Base-by-base conservation (phyloP, 2,329 filamentous ascomycete species). In the Penicillium sclerotigenum region DNA sequence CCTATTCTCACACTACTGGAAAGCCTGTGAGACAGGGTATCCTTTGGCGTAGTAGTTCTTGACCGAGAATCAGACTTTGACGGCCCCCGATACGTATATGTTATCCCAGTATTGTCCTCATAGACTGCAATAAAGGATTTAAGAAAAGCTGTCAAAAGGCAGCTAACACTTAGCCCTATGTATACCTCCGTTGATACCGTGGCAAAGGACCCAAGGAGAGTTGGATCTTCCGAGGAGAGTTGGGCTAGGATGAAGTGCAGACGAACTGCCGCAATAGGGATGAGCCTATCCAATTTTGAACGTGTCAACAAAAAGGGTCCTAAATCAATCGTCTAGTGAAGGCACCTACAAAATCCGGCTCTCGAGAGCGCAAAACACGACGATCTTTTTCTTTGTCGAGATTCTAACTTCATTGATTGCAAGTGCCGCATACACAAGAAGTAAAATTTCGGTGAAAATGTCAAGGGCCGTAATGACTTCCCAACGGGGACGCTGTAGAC, bases 141-240 rank as follows among this genome's bases (percentile, higher is more conserved):
- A 16, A 60, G 33, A 13, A 59, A 60, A 7, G 60, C 58, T 20
- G 56, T 54, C 16, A 62, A 34, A 2, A 59, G 56, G 41, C 58
- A 59, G 31, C 47, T 22, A 5, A 58, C 47, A 46, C 58, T 59
- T 4, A 59, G 18, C 4, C 56, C 58, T 7, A 62, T 46, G 28
- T 62, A 62, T 26, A 60, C 50, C 28, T 62, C 58, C 13, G 55
- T 62, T 6, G 50, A 38, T 24, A 57, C 33, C 2, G 60, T 60
- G 24, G 60, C 56, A 33, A 52, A 60, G 36, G 60, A 54, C 13
- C 60, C 60, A 5, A 45, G 28, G 29, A 62, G 56, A 16, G 48
- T 55, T 11, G 60, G 58, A 14, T 58, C 22, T 5, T 41, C 18
- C 1, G 60, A 62, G 2, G 42, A 24, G 40, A 62, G 37, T 28